Evolutionary conservation across 2,329 filamentous ascomycete species (phyloP), one percentile per base, ranked within the genome.

Genomic region (Exophiala calicioides): DNA sequence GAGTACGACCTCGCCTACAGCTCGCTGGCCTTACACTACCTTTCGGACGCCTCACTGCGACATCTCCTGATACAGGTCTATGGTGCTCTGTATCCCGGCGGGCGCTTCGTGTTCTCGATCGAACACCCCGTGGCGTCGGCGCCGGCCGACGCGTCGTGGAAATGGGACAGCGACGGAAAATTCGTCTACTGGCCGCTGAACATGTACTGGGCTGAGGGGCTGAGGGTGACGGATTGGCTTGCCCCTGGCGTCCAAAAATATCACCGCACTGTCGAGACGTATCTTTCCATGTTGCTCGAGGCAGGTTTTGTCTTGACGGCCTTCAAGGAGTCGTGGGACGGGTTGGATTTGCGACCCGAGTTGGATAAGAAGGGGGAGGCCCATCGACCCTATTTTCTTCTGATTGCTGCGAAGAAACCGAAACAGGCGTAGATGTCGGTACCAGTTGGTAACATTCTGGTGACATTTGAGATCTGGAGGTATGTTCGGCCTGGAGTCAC

Each of bases 121-220:
- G 73, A 76, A 55, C 74, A 77, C 47, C 73, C 74, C 0, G 66
- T 76, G 37, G 68, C 63, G 49, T 73, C 71, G n/a, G 68, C 71
- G 4, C 71, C 71, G 31, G 61, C 57, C 5, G 62, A 59, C 24
- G 47, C 42, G 18, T 62, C 62, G 6, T 63, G 67, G 15, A 53
- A 64, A 9, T 53, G 56, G 12, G 62, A 61, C 13, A 57, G 60
- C n/a, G 50, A 63, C n/a, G 60, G 60, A n/a, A 49, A 57, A n/a
- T 23, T 40, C 7, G 60, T 57, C 23, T 62, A 64, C 16, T 76
- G 72, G 73, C 66, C 65, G 21, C 53, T 75, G 26, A 66, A 72
- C 55, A 60, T 59, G 23, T 75, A 75, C 50, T 59, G 68, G 13
- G 56, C 60, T 4, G 72, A 77, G 58, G 72, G 72, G 1, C 53